Evolutionary conservation across 768 basidiomycete species (phyloP), one percentile per base, ranked within the genome.

Genomic region (Gymnopilus dilepis): DNA sequence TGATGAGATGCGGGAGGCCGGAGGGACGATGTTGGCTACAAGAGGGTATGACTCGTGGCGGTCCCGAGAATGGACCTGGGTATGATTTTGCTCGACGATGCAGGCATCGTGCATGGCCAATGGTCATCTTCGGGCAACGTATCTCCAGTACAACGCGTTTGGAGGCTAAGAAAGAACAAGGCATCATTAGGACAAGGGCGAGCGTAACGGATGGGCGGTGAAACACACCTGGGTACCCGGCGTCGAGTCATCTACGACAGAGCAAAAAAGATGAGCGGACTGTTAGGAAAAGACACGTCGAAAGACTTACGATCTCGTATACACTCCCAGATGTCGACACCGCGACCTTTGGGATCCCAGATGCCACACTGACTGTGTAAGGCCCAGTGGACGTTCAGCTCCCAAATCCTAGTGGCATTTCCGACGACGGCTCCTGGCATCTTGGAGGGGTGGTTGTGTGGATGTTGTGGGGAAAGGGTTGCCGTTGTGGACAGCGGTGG

Each of bases 271-370:
- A 52, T 17, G 41, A 38, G 21, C 22, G 41, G 33, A 54, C 45
- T 24, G 33, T 40, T 19, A 48, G 19, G n/a, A 37, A 42, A 57
- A 31, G 58, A 38, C 4, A 15, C 9, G 59, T 37, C 15, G 47
- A 31, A 13, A 37, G 54, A 82, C 87, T 74, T 74, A 91, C 90
- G 90, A 67, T 84, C 82, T 73, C 79, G 74, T 56, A 90, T 77
- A 70, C 90, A 91, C 68, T 91, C 89, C 89, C 89, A 91, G 57
- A 91, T 82, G 58, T 90, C 87, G 41, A 91, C 90, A 26, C 87
- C 85, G 40, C 84, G 83, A 55, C 84, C 80, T 73, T 81, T 83
- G 22, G 83, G 74, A 73, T 91, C 86, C 89, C 89, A 91, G 13
- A 87, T 80, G 57, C 86, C 86, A 72, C 90, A 91, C 69, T 91